These are phyloP conservation scores for Xylaria nigripes DNA, from an alignment of 495 filamentous ascomycete genomes.

Conservation along the genomic window DNA sequence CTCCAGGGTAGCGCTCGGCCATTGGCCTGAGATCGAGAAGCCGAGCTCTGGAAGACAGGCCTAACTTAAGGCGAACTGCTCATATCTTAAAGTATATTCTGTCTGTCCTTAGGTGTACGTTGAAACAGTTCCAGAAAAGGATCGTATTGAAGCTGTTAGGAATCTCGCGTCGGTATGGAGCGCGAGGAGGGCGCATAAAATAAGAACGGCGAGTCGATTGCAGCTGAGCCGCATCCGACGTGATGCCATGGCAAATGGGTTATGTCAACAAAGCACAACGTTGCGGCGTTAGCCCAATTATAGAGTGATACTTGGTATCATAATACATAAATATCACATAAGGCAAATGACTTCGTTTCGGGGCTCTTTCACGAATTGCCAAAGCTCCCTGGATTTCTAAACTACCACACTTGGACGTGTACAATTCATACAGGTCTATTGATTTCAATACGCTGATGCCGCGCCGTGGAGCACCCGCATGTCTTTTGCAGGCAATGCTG, in stretches of 20 bases:
- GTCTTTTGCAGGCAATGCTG: no score
- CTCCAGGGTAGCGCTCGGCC: background rate
- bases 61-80: background rate
- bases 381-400: background rate
- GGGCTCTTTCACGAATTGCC: background rate
- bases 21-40: background rate
- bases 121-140: background rate
- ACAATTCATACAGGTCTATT: no score
- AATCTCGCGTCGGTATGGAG: background rate
- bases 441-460: no score
- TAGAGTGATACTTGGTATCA: background rate
- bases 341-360: background rate
- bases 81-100: background rate
- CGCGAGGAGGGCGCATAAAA: background rate
- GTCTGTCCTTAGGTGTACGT: background rate
- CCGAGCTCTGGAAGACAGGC: background rate
- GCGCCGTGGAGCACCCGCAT: no score
- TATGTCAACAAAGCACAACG: background rate
- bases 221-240: background rate
- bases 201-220: background rate
- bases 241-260: background rate
- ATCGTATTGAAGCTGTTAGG: background rate
- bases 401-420: no score
- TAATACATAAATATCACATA: background rate
- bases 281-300: background rate